Evolutionary conservation across 371 early-diverging fungal genomes (phyloP).

Genomic region (Haplosporangium sp.): DNA sequence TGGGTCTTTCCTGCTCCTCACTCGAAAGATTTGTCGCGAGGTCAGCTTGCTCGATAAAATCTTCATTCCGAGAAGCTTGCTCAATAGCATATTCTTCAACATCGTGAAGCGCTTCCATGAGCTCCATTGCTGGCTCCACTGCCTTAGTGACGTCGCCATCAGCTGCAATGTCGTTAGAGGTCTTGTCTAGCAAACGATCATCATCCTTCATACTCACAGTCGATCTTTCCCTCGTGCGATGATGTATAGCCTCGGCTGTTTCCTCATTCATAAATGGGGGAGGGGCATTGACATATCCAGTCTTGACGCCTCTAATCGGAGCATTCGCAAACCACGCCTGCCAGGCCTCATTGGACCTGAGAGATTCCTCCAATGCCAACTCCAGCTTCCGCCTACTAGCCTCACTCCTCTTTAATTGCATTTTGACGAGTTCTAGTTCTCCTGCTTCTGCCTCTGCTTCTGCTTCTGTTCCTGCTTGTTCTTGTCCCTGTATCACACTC

Average conservation of each 20-base stretch:
- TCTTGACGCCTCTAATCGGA: neutral
- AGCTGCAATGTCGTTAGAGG: neutral
- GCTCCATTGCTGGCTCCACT: neutral
- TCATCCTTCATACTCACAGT: too few relatives aligned
- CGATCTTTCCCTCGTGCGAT: too few relatives aligned
- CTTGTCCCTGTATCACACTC: too few relatives aligned
- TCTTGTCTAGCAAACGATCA: too few relatives aligned
- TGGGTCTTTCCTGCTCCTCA: too few relatives aligned
- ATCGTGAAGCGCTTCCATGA: neutral
- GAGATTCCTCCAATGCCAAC: slow-evolving; percentile 5
- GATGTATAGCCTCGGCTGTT: too few relatives aligned
- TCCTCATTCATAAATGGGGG: neutral
- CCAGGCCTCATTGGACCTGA: slow-evolving; percentile 7
- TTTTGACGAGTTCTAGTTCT: neutral
- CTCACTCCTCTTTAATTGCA: neutral
- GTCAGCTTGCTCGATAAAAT: neutral
- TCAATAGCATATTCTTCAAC: slow-evolving; percentile 2
- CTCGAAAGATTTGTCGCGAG: too few relatives aligned
- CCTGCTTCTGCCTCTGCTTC: neutral
- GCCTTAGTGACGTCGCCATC: neutral
- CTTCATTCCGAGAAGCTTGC: neutral
- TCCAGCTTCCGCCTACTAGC: neutral
- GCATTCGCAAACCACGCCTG: slow-evolving; percentile 9
- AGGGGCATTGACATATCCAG: neutral
- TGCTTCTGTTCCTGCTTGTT: too few relatives aligned